A percentile compares a stretch with the other conserved stretches of the same genome.
phyloP scores from a whole-genome alignment of 176 grass and related monocot species.

The Raddia guianensis region DNA sequence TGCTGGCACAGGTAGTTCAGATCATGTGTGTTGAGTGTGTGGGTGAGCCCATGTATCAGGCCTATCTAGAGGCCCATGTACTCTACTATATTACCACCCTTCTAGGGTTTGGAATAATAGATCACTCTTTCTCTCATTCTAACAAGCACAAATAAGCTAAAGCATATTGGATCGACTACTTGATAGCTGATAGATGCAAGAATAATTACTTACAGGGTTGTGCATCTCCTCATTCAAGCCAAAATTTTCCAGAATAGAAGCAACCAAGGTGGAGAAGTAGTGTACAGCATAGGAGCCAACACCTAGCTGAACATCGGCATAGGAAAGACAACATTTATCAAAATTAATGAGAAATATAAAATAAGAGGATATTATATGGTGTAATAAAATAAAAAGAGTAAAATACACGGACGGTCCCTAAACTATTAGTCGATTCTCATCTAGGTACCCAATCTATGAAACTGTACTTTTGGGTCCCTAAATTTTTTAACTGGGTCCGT shows the following conservation, averaged over 20 bases:
- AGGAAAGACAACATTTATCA: constrained; percentile 7
- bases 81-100: too few relatives aligned
- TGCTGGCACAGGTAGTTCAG: too few relatives aligned
- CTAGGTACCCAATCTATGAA: too few relatives aligned
- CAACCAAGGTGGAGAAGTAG: constrained; percentile 82
- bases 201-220: constrained; percentile 80
- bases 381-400: not conserved
- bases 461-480: too few relatives aligned
- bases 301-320: constrained; percentile 63
- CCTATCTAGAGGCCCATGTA: too few relatives aligned
- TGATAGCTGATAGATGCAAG: not conserved
- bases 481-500: too few relatives aligned
- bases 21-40: too few relatives aligned
- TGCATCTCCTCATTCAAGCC: constrained; percentile 92
- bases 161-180: not conserved
- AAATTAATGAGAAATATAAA: constrained; percentile 17
- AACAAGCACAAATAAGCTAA: constrained; percentile 26
- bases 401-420: too few relatives aligned
- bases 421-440: too few relatives aligned
- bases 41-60: too few relatives aligned
- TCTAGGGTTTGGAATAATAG: too few relatives aligned
- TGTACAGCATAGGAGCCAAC: constrained; percentile 79
- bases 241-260: constrained; percentile 77
- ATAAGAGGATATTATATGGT: constrained; percentile 4
- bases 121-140: too few relatives aligned